These are phyloP conservation scores for Blastocladiella britannica DNA, from an alignment of 192 early-diverging fungal species.

Conservation along the genomic window DNA sequence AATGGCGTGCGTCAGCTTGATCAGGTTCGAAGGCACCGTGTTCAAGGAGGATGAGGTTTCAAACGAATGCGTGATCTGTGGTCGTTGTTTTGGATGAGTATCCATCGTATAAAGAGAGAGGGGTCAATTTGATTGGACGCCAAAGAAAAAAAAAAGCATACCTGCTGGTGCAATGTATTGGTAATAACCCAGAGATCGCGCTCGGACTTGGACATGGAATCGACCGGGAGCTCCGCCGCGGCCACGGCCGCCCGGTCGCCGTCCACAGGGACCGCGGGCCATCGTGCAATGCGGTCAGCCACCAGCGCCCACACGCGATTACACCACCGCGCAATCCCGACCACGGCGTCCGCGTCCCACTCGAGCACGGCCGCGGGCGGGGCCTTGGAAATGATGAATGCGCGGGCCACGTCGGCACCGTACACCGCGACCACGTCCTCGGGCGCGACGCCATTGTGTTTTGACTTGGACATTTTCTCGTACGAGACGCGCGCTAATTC, in stretches of 20 bases:
- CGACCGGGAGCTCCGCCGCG: conserved; percentile 1
- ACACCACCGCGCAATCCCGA: conserved; percentile 82
- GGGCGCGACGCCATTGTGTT: conserved; percentile 85
- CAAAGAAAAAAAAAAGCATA: conserved; percentile 5
- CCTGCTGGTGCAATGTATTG: conserved; percentile 33
- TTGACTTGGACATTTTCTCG: conserved; percentile 97
- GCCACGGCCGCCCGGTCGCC: background rate
- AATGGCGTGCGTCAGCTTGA: conserved; percentile 49
- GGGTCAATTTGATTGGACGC: conserved; percentile 14
- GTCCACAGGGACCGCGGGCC: background rate
- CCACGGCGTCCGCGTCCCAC: conserved; percentile 78
- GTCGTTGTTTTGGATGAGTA: no score
- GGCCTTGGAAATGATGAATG: conserved; percentile 71
- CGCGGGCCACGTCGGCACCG: conserved; percentile 66
- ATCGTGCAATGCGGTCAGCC: conserved; percentile 7
- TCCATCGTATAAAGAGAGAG: no score
- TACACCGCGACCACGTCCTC: conserved; percentile 21
- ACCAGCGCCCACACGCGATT: conserved; percentile 37
- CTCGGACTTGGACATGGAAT: conserved; percentile 21
- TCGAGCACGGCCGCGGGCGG: conserved; percentile 69
- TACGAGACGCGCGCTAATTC: conserved; percentile 30
- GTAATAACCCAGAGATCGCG: conserved; percentile 24
- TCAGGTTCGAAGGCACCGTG: conserved; percentile 62
- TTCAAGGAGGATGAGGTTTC: conserved; percentile 40
- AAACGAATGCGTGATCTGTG: conserved; percentile 21